phyloP scores from a whole-genome alignment of 306 rosid species.

The Gastrolobium bilobum region DNA sequence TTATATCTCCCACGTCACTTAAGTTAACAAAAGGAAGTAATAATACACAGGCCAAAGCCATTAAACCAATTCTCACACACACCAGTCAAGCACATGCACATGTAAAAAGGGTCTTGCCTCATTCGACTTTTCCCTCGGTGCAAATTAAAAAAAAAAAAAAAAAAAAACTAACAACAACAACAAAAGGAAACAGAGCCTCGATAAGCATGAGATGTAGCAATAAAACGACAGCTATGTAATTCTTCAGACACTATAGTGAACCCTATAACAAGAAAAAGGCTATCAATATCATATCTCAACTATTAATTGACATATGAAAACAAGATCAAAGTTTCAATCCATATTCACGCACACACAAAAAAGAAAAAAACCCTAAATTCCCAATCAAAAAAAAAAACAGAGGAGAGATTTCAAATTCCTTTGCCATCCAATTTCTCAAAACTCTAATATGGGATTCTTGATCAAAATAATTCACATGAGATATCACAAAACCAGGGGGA shows the following conservation, averaged over 20 bases:
- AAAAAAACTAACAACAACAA: not conserved
- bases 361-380: slow-evolving; percentile 13
- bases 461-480: not conserved
- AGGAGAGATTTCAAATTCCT: not conserved
- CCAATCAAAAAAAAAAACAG: not conserved
- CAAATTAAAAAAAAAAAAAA: not conserved
- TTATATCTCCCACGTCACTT: not conserved
- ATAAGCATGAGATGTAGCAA: not conserved
- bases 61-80: not conserved
- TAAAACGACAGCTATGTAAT: not conserved
- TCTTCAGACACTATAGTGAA: not conserved
- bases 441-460: not conserved
- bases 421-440: not conserved
- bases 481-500: not conserved
- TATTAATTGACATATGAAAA: not conserved
- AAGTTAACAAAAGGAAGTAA: slow-evolving; percentile 4
- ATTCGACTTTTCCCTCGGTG: slow-evolving; percentile 3
- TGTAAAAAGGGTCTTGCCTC: not conserved
- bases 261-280: not conserved
- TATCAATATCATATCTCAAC: not conserved
- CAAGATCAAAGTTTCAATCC: not conserved
- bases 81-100: not conserved
- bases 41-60: slow-evolving; percentile 7
- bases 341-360: not conserved
- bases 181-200: not conserved